phyloP scores from a whole-genome alignment of 2,329 filamentous ascomycete genomes.

The Falciphora oryzae region DNA sequence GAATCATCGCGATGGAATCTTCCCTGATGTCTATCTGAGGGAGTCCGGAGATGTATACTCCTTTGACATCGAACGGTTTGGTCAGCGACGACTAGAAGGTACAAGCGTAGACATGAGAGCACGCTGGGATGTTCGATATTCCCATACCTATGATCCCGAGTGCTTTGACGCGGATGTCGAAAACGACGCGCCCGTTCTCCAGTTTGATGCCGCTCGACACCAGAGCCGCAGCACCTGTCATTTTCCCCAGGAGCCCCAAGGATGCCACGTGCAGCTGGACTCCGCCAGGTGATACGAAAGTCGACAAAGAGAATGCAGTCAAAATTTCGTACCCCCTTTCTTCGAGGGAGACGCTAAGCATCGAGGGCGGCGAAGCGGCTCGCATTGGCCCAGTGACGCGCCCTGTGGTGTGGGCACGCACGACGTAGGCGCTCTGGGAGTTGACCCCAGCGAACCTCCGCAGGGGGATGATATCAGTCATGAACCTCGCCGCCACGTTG shows the following conservation, averaged over 20 bases:
- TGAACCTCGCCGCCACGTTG: conserved; percentile 60
- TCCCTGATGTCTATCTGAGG: conserved; percentile 52
- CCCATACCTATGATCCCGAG: conserved; percentile 63
- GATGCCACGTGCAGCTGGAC: conserved; percentile 54
- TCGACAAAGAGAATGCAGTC: conserved; percentile 61
- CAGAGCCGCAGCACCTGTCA: conserved; percentile 81
- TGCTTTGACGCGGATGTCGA: conserved; percentile 71
- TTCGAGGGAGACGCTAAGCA: conserved; percentile 59
- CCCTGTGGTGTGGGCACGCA: conserved; percentile 67
- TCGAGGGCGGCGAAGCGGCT: conserved; percentile 34
- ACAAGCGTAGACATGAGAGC: conserved; percentile 2
- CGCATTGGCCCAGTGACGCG: conserved; percentile 49
- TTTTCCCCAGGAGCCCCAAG: conserved; percentile 77
- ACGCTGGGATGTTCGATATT: neutral
- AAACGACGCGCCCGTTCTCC: conserved; percentile 51
- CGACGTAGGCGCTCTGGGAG: conserved; percentile 54
- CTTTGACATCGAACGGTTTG: conserved; percentile 31
- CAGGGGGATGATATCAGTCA: conserved; percentile 66
- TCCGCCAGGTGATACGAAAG: conserved; percentile 47
- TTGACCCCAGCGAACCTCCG: conserved; percentile 67
- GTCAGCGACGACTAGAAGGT: neutral
- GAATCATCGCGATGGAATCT: conserved; percentile 70
- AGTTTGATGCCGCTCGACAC: conserved; percentile 50
- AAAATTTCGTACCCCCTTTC: conserved; percentile 74
- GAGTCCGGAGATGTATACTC: conserved; percentile 71